Evolutionary conservation across 2,329 filamentous ascomycete species (phyloP).

Genomic region (Alternaria arborescens): DNA sequence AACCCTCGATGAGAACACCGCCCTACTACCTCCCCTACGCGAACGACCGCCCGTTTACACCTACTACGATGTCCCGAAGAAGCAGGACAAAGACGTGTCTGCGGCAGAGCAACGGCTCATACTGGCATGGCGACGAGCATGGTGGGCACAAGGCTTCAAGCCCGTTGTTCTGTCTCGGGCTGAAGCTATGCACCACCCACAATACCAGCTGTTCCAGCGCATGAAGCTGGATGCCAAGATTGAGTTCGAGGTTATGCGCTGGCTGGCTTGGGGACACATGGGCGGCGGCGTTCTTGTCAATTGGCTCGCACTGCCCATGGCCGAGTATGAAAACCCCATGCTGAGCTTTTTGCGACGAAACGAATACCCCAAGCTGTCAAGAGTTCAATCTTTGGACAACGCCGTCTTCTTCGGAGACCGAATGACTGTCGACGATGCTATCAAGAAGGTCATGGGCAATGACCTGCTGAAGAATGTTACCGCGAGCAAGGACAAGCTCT

Average conservation of each 20-base stretch:
- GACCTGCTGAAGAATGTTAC: constrained; percentile 64
- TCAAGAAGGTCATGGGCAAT: constrained; percentile 53
- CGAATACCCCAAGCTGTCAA: constrained; percentile 75
- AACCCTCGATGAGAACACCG: constrained; percentile 80
- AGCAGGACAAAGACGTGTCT: constrained; percentile 69
- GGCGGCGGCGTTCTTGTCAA: constrained; percentile 81
- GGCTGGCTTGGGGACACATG: constrained; percentile 95
- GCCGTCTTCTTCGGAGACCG: constrained; percentile 78
- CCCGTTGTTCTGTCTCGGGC: constrained; percentile 80
- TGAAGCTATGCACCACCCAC: constrained; percentile 83
- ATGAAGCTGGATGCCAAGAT: constrained; percentile 46
- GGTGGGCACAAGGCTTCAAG: constrained; percentile 93
- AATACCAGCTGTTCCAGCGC: constrained; percentile 74
- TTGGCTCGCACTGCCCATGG: constrained; percentile 87
- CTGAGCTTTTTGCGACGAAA: constrained; percentile 77
- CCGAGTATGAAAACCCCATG: constrained; percentile 73
- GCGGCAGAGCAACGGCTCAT: constrained; percentile 81
- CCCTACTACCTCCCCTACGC: constrained; percentile 79
- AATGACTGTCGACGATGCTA: constrained; percentile 53
- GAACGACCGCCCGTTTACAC: constrained; percentile 83
- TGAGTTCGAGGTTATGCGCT: constrained; percentile 74
- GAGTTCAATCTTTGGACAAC: constrained; percentile 75
- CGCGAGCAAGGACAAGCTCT: constrained; percentile 68
- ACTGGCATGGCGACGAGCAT: constrained; percentile 87
- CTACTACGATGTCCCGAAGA: constrained; percentile 78